Evolutionary conservation across 768 basidiomycete genomes (phyloP).

Genomic region (Auriscalpium vulgare): DNA sequence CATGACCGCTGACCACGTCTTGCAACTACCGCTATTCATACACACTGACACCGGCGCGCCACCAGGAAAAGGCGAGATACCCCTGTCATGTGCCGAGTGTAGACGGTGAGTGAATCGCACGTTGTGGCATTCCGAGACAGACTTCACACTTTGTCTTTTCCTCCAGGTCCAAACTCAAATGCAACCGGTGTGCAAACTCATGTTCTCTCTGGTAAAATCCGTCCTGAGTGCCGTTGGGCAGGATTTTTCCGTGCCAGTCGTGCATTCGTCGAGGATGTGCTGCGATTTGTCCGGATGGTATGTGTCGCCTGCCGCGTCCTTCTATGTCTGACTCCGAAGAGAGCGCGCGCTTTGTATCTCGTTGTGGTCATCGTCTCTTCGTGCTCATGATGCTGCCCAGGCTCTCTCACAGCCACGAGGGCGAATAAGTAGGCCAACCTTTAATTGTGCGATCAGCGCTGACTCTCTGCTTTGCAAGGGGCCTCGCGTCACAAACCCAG

Average conservation of each 20-base stretch:
- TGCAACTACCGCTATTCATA: too few relatives aligned
- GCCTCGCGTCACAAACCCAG: conserved; percentile 43
- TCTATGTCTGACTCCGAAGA: too few relatives aligned
- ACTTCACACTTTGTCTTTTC: not conserved
- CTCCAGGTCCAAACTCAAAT: conserved; percentile 44
- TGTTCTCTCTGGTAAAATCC: not conserved
- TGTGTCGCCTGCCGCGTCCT: not conserved
- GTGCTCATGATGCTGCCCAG: conserved; percentile 16
- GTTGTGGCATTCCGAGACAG: too few relatives aligned
- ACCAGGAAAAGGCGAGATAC: conserved; percentile 9
- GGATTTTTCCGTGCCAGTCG: conserved; percentile 46
- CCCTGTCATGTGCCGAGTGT: conserved; percentile 46
- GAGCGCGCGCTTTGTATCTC: not conserved
- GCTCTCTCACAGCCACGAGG: conserved; percentile 44
- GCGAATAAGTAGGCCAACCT: conserved; percentile 40
- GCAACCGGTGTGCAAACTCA: conserved; percentile 32
- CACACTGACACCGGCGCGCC: too few relatives aligned
- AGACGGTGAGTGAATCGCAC: conserved; percentile 28
- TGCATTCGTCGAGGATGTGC: conserved; percentile 48
- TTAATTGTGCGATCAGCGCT: not conserved
- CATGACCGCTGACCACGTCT: too few relatives aligned
- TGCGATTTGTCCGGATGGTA: conserved; percentile 44
- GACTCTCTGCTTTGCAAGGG: conserved; percentile 25
- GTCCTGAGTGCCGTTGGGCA: conserved; percentile 12
- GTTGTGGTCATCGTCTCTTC: not conserved